Evolutionary conservation across 768 basidiomycete genomes (phyloP), one percentile per base, ranked within the genome.

Genomic region (Dacryopinax primogenitus): DNA sequence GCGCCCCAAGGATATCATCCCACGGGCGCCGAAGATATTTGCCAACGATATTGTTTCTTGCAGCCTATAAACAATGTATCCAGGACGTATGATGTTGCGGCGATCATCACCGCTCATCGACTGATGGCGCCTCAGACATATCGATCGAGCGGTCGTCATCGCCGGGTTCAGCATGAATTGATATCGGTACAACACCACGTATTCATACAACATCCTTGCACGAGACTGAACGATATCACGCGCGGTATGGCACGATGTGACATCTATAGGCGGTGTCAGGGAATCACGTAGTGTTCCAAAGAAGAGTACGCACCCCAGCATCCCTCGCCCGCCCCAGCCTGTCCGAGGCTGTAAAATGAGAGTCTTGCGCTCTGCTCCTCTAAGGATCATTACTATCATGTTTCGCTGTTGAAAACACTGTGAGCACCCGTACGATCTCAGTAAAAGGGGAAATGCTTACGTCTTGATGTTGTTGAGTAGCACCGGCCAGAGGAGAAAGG

Each of bases 281-380:
- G 26, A 15, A 9, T 35, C 33, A 7, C 39, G 37, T 16, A 6
- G 4, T 7, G 45, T 4, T 7, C 7, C 3, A 47, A 41, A 6
- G 15, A 33, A 63, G 26, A 23, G 47, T 18, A 74, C 84, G 70
- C 67, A 90, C 87, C 92, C 92, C 44, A 96, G 77, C 73, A 87
- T 78, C 9, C 92, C 92, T 66, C 90, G 79, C 11, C 92, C 92
- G 67, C 90, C 91, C 92, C 92, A 96, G 6, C 86, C 86, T 65
- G 79, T 82, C 62, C 83, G 75, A 4, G 91, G 90, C 1, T 78
- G 85, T 44, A 92, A 76, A n/a, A 74, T 80, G 65, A 91, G 70
- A 21, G 76, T 77, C 15, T 83, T 69, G 6, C 70, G 72, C 67
- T 81, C 73, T 1, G 74, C 79, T 3, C 77, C 74, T 33, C 88